Evolutionary conservation across 257 asterid species (phyloP).

Genomic region (Rehmannia glutinosa): DNA sequence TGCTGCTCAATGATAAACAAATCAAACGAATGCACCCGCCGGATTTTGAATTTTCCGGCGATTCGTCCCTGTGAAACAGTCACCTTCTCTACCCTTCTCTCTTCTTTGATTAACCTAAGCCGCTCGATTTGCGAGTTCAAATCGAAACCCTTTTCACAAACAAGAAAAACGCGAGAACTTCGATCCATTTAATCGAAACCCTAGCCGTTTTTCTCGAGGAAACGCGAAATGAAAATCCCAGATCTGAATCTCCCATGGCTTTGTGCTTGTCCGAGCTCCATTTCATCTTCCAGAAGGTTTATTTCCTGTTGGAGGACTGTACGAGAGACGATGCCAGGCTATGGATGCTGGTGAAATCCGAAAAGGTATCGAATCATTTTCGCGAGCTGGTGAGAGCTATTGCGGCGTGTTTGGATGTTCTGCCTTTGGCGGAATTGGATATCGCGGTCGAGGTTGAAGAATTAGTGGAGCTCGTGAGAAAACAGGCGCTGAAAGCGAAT

Average conservation of each 20-base stretch:
- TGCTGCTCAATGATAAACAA: constrained; percentile 45
- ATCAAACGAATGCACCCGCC: constrained; percentile 53
- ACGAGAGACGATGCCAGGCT: constrained; percentile 50
- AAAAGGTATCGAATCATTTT: constrained; percentile 44
- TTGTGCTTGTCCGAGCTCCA: constrained; percentile 73
- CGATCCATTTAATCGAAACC: constrained; percentile 45
- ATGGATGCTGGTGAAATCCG: constrained; percentile 53
- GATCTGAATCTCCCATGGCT: constrained; percentile 9
- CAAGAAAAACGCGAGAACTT: constrained; percentile 39
- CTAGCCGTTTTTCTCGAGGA: constrained; percentile 62
- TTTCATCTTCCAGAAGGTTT: constrained; percentile 66
- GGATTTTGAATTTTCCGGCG: constrained; percentile 83
- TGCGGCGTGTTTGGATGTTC: constrained; percentile 59
- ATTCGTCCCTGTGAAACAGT: constrained; percentile 67
- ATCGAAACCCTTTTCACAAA: constrained; percentile 46
- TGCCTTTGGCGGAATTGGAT: constrained; percentile 32
- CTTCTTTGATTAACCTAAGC: constrained; percentile 45
- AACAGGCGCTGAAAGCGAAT: constrained; percentile 32
- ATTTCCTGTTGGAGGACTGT: constrained; percentile 65
- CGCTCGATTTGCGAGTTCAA: constrained; percentile 42
- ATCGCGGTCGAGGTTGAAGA: constrained; percentile 47
- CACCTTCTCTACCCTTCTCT: constrained; percentile 34
- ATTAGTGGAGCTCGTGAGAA: constrained; percentile 46
- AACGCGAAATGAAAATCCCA: constrained; percentile 18
- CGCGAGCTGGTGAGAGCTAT: constrained; percentile 42